These are phyloP conservation scores for Entomortierella parvispora DNA, from an alignment of 192 early-diverging fungal genomes.

Conservation along the genomic window DNA sequence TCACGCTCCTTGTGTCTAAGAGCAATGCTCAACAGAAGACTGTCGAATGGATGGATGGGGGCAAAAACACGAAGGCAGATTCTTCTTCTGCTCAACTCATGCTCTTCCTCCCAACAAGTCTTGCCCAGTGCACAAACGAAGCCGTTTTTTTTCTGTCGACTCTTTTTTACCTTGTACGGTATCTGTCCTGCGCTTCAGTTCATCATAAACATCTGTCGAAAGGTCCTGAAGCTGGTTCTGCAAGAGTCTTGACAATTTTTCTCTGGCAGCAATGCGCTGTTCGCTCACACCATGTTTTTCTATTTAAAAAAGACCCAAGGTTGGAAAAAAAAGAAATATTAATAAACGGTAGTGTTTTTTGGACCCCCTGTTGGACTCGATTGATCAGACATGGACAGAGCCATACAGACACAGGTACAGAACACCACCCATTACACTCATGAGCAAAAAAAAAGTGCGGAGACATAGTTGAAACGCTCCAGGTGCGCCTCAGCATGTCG, in stretches of 20 bases:
- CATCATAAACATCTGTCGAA: constrained; percentile 96
- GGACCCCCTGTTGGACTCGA: no score
- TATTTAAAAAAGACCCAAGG: constrained; percentile 22
- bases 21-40: not conserved
- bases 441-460: not conserved
- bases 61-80: not conserved
- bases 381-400: no score
- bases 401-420: no score
- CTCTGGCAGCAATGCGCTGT: constrained; percentile 62
- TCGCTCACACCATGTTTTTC: constrained; percentile 54
- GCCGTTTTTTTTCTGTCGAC: not conserved
- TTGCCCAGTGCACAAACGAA: not conserved
- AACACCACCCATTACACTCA: no score
- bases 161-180: constrained; percentile 63
- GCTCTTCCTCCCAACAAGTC: not conserved
- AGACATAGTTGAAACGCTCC: not conserved
- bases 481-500: not conserved
- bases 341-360: constrained; percentile 4
- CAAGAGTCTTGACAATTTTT: constrained; percentile 83
- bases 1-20: no score
- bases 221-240: constrained; percentile 93
- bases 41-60: not conserved
- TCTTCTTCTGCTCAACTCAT: no score
- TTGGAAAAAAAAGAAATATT: not conserved
- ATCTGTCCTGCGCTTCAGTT: constrained; percentile 79